These are phyloP conservation scores for Neocallimastix lanati DNA, from an alignment of 192 early-diverging fungal genomes.

Conservation along the genomic window DNA sequence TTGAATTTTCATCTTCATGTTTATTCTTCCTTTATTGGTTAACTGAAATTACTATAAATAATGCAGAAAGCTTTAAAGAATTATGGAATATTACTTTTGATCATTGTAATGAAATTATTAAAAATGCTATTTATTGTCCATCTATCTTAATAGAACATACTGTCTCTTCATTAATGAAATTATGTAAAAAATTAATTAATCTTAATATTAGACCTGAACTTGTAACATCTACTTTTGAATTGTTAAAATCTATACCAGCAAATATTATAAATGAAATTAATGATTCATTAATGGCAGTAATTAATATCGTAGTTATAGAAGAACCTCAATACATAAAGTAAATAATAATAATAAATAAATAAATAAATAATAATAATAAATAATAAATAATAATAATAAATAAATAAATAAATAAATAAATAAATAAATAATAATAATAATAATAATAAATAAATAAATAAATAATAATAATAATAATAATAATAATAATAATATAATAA, in stretches of 20 bases:
- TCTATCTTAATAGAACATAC: slow-evolving; percentile 54
- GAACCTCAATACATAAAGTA: background rate
- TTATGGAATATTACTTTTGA: slow-evolving; percentile 44
- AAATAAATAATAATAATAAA: no score
- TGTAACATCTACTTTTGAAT: background rate
- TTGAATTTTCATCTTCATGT: background rate
- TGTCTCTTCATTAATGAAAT: slow-evolving; percentile 49
- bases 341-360: no score
- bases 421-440: no score
- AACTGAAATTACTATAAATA: slow-evolving; percentile 8
- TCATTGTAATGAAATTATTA: slow-evolving; percentile 53
- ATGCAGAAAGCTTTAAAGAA: slow-evolving; percentile 16
- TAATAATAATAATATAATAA: no score
- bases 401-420: no score
- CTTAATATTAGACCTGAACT: background rate
- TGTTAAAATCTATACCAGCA: background rate
- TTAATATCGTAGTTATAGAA: background rate
- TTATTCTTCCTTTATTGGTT: background rate
- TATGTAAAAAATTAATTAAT: slow-evolving; percentile 10
- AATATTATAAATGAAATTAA: background rate
- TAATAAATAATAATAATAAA: no score
- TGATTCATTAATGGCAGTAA: background rate
- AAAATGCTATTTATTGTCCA: slow-evolving; percentile 38
- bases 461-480: no score
- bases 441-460: no score